Evolutionary conservation across 2,329 filamentous ascomycete species (phyloP), one percentile per base, ranked within the genome.

Genomic region (Penicillium sp.): DNA sequence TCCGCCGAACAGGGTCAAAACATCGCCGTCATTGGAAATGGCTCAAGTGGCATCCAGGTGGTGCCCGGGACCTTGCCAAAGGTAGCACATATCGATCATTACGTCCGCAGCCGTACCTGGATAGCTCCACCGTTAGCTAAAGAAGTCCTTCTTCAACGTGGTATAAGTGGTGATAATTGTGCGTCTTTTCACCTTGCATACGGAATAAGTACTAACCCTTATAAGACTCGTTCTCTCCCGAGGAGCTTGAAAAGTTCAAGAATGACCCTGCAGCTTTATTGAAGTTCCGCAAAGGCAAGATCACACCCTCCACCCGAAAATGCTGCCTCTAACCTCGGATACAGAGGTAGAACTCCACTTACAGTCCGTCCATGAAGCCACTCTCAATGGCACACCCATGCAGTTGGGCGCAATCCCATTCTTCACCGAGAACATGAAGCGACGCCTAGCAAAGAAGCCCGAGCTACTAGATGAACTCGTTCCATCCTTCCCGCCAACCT

Each of bases 41-140:
- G 75, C 3, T 73, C 75, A 3, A 76, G 73, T 57, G 75, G 73
- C 7, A 75, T 78, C 22, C 76, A 78, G 58, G 71, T 77, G 29
- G 69, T 78, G 13, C 75, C 76, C 24, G 68, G 64, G 1, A 68
- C 74, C 56, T 58, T 72, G 46, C 70, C 71, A 7, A 71, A 87
- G 22, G 72, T 71, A 16, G 56, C 67, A 21, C 69, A 71, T 39
- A 68, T 77, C 37, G 71, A 74, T 35, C 70, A 75, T 37, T 75
- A 75, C 53, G 63, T 73, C 31, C 66, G 71, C 8, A 68, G 63
- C 13, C 65, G 63, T 13, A 72, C 71, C 0, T 75, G 70, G 67
- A 56, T 76, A 3, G 55, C 68, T 1, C 68, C 70, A 0, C 61
- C 64, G 1, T 68, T 71, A 58, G 71, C 69, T 16, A 59, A 67